Conservation (phyloP, 2,329 filamentous ascomycete species). For the Dichotomopilus funicola region DNA sequence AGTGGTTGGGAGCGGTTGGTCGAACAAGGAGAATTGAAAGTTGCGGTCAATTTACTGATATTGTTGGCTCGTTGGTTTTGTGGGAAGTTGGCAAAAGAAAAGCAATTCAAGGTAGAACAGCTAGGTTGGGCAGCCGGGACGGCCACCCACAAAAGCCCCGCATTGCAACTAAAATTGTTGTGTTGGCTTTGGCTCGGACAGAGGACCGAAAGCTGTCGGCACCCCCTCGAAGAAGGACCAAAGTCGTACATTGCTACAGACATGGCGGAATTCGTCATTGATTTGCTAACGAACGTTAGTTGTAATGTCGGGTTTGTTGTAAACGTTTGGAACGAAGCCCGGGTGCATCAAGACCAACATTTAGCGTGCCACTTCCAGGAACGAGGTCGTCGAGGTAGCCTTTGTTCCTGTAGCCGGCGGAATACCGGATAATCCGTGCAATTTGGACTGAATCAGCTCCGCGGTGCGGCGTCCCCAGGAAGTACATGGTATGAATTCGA, state of each 20-base stretch:
- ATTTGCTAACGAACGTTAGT: conserved; percentile 16
- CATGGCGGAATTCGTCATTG: conserved; percentile 27
- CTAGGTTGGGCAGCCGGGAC: too few relatives aligned
- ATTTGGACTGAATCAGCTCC: conserved; percentile 19
- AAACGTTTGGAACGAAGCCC: neutral
- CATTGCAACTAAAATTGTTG: too few relatives aligned
- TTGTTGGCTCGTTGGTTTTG: too few relatives aligned
- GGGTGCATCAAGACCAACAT: neutral
- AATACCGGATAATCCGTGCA: conserved; percentile 18
- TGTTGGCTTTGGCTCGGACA: neutral
- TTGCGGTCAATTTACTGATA: too few relatives aligned
- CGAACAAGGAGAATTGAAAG: too few relatives aligned
- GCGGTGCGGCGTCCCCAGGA: conserved; percentile 27
- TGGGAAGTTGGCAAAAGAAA: too few relatives aligned
- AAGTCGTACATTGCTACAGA: conserved; percentile 18
- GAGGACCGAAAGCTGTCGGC: conserved; percentile 15
- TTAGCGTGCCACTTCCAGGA: conserved; percentile 4
- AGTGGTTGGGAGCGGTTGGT: too few relatives aligned
- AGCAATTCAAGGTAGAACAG: too few relatives aligned
- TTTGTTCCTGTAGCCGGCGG: conserved; percentile 14
- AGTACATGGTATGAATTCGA: conserved; percentile 23
- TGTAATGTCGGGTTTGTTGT: neutral
- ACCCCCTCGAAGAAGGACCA: conserved; percentile 26
- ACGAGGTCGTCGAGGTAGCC: conserved; percentile 22
- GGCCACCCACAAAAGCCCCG: too few relatives aligned